Percentiles rank a stretch among this genome's conserved stretches.
These are phyloP conservation scores for Gossypium mustelinum DNA, from an alignment of 345 rosid genomes.

Conservation along the genomic window DNA sequence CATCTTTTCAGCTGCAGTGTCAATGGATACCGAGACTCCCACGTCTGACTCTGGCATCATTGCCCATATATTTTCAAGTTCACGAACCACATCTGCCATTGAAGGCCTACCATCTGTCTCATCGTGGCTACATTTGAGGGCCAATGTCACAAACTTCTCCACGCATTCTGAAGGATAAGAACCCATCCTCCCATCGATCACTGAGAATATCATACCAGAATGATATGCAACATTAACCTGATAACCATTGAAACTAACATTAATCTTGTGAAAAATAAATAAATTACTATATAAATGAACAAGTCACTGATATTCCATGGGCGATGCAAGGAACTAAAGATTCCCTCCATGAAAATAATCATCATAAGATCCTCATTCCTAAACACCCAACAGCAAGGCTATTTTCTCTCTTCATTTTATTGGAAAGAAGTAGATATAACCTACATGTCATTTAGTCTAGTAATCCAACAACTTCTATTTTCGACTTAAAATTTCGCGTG, in stretches of 20 bases:
- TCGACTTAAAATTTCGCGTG: neutral
- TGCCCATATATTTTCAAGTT: conserved; percentile 67
- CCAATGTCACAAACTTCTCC: conserved; percentile 70
- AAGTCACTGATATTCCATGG: neutral
- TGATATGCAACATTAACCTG: conserved; percentile 71
- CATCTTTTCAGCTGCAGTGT: conserved; percentile 13
- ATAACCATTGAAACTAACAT: conserved; percentile 1
- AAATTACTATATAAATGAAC: neutral
- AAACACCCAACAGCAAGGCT: neutral
- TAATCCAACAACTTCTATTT: neutral
- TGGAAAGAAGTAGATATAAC: neutral
- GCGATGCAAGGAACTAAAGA: neutral
- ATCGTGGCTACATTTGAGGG: conserved; percentile 67
- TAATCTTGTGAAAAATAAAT: neutral
- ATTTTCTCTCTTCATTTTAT: neutral
- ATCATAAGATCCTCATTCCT: neutral
- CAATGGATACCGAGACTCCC: conserved; percentile 14
- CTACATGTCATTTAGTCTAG: neutral
- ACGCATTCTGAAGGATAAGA: conserved; percentile 82
- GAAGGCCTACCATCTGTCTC: conserved; percentile 81
- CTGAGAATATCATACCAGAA: conserved; percentile 70
- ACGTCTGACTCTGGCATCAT: conserved; percentile 53
- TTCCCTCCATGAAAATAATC: neutral
- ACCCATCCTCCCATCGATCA: conserved; percentile 81
- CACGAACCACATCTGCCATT: conserved; percentile 84